A percentile compares a stretch with the other conserved stretches of the same genome.
phyloP scores from a whole-genome alignment of 352 stramenopile species.

The Globisporangium paroecandrum region DNA sequence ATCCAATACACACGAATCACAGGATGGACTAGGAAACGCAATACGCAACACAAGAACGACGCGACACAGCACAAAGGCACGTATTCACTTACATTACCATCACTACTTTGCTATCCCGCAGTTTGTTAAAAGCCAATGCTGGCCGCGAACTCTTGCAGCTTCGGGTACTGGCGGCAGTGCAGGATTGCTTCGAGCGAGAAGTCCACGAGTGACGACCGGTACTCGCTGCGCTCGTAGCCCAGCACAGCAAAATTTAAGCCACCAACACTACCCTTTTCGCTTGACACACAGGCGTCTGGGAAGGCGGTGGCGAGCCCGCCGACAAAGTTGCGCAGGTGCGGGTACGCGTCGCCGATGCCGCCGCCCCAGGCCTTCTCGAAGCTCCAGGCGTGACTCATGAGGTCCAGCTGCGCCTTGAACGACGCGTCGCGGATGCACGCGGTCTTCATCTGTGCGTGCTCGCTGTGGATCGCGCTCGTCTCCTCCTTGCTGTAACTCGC shows the following conservation, averaged over 20 bases:
- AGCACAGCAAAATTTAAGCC: not conserved
- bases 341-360: constrained; percentile 13
- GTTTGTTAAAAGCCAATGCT: constrained; percentile 1
- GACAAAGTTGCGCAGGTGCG: constrained; percentile 14
- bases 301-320: constrained; percentile 15
- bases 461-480: constrained; percentile 15
- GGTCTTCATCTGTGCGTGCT: constrained; percentile 19
- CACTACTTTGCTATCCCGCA: not conserved
- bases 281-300: not conserved
- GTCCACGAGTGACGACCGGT: constrained; percentile 17
- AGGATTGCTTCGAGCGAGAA: constrained; percentile 17
- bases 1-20: too few species aligned
- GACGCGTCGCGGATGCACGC: constrained; percentile 19
- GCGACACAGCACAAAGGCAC: not conserved
- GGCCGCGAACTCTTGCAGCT: constrained; percentile 10
- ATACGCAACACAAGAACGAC: too few species aligned
- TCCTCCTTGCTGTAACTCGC: constrained; percentile 16
- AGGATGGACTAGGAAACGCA: too few species aligned
- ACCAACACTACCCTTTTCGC: not conserved
- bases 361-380: constrained; percentile 15
- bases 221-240: constrained; percentile 17
- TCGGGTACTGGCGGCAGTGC: constrained; percentile 14
- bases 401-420: constrained; percentile 16
- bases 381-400: constrained; percentile 8
- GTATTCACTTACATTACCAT: not conserved